These are phyloP conservation scores for Parasarocladium wereldwijsianum DNA, from an alignment of 2,329 filamentous ascomycete genomes.

Conservation along the genomic window DNA sequence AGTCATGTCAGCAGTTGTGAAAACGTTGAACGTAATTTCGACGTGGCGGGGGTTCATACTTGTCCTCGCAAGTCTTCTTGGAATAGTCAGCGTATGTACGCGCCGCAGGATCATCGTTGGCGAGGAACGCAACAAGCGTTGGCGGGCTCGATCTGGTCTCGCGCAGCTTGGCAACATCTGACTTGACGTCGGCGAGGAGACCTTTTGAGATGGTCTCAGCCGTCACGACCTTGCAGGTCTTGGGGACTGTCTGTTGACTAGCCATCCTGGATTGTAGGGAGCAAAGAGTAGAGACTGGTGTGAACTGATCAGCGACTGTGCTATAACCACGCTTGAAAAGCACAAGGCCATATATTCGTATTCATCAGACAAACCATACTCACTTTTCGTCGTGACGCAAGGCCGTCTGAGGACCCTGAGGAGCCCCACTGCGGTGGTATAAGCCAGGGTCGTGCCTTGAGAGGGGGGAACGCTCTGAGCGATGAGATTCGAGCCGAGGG, in stretches of 20 bases:
- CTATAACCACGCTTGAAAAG: too few relatives aligned
- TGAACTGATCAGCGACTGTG: not conserved
- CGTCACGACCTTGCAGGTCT: slow-evolving; percentile 85
- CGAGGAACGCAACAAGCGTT: slow-evolving; percentile 78
- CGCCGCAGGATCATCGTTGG: slow-evolving; percentile 81
- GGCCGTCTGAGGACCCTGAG: slow-evolving; percentile 3
- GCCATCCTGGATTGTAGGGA: slow-evolving; percentile 12
- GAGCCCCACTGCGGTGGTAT: slow-evolving; percentile 3
- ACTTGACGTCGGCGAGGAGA: slow-evolving; percentile 62
- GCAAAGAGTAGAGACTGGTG: too few relatives aligned
- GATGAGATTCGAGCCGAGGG: too few relatives aligned
- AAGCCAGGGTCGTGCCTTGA: too few relatives aligned
- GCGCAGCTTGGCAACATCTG: slow-evolving; percentile 57
- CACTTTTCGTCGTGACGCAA: not conserved
- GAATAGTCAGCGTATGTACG: slow-evolving; percentile 95
- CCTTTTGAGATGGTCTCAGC: slow-evolving; percentile 76
- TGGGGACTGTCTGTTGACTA: slow-evolving; percentile 24
- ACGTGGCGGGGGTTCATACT: slow-evolving; percentile 49
- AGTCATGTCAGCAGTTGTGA: slow-evolving; percentile 6
- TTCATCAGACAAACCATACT: too few relatives aligned
- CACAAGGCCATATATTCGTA: too few relatives aligned
- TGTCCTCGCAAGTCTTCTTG: slow-evolving; percentile 87
- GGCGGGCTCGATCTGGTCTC: slow-evolving; percentile 42
- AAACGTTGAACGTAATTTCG: not conserved
- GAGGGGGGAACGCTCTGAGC: too few relatives aligned